These are phyloP conservation scores for Candida frijolesensis DNA, from an alignment of 1,139 yeast genomes.

Conservation along the genomic window DNA sequence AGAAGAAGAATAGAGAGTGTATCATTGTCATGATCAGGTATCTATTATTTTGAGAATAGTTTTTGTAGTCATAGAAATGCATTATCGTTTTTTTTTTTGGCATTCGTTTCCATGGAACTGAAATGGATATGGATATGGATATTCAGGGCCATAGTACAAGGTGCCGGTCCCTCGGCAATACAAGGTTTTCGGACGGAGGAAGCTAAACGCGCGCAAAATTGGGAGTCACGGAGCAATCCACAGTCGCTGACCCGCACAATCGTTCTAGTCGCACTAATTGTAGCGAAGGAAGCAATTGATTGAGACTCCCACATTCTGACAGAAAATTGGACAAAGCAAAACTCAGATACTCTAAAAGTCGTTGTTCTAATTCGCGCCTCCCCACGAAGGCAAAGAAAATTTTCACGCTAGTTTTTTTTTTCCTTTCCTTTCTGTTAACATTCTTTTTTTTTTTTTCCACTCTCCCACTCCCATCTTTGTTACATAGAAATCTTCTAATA, in stretches of 20 bases:
- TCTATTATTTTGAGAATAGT: not conserved
- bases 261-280: too few species aligned
- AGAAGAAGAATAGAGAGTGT: constrained; percentile 11
- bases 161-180: too few species aligned
- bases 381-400: constrained; percentile 4
- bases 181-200: too few species aligned
- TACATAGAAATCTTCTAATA: not conserved
- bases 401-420: not conserved
- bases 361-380: not conserved
- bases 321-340: not conserved
- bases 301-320: too few species aligned
- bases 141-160: too few species aligned
- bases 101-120: not conserved
- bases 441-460: not conserved
- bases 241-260: too few species aligned
- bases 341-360: not conserved
- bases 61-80: not conserved
- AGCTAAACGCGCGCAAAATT: too few species aligned
- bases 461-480: not conserved
- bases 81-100: not conserved
- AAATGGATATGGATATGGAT: not conserved
- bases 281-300: not conserved
- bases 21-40: too few species aligned
- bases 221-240: too few species aligned
- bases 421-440: not conserved